phyloP scores from a whole-genome alignment of 2,329 filamentous ascomycete species.

The Phoma sp. region DNA sequence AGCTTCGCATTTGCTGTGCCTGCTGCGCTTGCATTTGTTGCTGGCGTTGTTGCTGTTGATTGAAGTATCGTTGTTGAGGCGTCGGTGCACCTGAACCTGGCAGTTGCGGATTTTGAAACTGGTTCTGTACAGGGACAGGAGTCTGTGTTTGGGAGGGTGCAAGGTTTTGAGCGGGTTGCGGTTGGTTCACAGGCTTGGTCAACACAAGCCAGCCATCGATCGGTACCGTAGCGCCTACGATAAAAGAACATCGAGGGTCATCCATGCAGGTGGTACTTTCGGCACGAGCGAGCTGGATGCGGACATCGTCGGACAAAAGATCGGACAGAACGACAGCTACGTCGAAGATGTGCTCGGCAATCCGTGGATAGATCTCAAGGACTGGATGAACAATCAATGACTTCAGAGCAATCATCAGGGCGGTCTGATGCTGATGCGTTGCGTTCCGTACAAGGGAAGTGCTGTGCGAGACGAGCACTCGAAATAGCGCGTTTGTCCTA shows the following conservation, averaged over 20 bases:
- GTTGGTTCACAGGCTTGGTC: constrained; percentile 38
- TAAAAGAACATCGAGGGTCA: constrained; percentile 50
- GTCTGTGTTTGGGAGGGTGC: constrained; percentile 27
- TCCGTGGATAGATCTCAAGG: constrained; percentile 45
- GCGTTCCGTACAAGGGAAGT: constrained; percentile 32
- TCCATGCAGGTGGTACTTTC: constrained; percentile 31
- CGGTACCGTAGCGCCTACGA: constrained; percentile 47
- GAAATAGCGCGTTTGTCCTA: constrained; percentile 50
- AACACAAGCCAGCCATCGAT: constrained; percentile 54
- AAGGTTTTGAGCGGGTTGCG: constrained; percentile 21
- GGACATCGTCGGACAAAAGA: constrained; percentile 48
- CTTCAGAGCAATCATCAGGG: constrained; percentile 47
- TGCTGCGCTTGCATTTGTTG: constrained; percentile 34
- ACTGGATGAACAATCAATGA: constrained; percentile 48
- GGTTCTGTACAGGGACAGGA: constrained; percentile 22
- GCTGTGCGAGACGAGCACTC: constrained; percentile 50
- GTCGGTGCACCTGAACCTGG: constrained; percentile 20
- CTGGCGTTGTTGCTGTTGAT: constrained; percentile 37
- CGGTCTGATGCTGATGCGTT: constrained; percentile 38
- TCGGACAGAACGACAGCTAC: constrained; percentile 53
- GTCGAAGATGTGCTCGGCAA: constrained; percentile 54
- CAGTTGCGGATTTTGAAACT: constrained; percentile 33
- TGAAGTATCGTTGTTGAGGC: constrained; percentile 38
- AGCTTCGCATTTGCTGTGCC: constrained; percentile 34
- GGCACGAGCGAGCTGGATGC: constrained; percentile 42